Conservation (phyloP, 2,329 filamentous ascomycete species). For the Alternaria gaisen region DNA sequence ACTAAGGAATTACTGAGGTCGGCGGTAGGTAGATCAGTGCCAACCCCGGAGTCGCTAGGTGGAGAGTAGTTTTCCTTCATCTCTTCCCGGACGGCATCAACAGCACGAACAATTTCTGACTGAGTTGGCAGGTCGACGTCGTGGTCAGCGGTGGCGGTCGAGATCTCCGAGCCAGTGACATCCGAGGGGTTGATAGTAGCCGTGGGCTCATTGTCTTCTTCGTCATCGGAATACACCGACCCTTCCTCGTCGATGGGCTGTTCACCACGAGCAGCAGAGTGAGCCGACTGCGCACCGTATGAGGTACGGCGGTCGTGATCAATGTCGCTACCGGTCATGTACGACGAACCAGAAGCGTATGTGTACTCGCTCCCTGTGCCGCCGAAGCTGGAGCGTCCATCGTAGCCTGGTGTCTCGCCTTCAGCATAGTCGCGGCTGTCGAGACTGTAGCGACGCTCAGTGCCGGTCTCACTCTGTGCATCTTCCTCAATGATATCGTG, state of each 20-base stretch:
- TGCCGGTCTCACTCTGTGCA: constrained; percentile 49
- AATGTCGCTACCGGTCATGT: constrained; percentile 59
- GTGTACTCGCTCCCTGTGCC: constrained; percentile 55
- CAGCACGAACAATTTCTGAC: constrained; percentile 43
- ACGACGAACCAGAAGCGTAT: constrained; percentile 58
- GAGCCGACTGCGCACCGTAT: constrained; percentile 49
- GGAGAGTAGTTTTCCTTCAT: constrained; percentile 37
- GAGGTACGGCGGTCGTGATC: constrained; percentile 55
- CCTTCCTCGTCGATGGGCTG: constrained; percentile 46
- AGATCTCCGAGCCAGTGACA: constrained; percentile 36
- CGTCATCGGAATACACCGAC: constrained; percentile 41
- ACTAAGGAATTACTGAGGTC: constrained; percentile 31
- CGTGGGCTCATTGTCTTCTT: constrained; percentile 44
- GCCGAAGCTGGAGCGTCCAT: constrained; percentile 53
- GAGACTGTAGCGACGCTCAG: constrained; percentile 51
- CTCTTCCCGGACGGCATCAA: constrained; percentile 42
- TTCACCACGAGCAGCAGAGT: constrained; percentile 42
- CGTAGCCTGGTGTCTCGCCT: constrained; percentile 47
- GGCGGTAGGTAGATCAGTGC: constrained; percentile 49
- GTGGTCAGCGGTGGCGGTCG: constrained; percentile 29
- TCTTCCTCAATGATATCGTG: constrained; percentile 42
- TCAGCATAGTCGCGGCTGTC: constrained; percentile 47
- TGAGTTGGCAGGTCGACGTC: constrained; percentile 40
- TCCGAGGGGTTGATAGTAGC: constrained; percentile 38
- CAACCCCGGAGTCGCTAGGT: constrained; percentile 50